These are phyloP conservation scores for Helenozyma baotianmanensis DNA, from an alignment of 805 yeast species.

Conservation along the genomic window DNA sequence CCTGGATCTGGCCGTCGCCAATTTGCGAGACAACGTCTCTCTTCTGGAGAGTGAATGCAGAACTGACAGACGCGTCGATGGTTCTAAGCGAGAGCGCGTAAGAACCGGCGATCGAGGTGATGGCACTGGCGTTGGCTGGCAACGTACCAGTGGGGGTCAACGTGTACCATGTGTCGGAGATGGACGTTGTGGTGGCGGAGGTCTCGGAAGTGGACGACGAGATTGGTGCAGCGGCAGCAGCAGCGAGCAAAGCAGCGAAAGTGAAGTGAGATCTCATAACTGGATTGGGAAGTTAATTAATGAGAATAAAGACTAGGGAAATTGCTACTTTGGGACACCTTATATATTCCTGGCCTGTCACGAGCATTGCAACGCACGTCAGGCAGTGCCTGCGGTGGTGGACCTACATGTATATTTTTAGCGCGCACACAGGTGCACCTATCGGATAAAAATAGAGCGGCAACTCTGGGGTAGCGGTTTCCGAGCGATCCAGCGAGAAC, in stretches of 20 bases:
- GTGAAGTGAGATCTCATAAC: no score
- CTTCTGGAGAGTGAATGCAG: conserved; percentile 24
- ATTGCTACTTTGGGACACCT: background rate
- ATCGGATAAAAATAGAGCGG: background rate
- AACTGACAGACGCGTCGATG: conserved; percentile 31
- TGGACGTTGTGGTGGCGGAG: conserved; percentile 24
- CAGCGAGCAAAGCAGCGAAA: conserved; percentile 28
- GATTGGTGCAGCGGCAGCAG: conserved; percentile 53
- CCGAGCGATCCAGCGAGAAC: no score
- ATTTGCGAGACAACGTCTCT: conserved; percentile 48
- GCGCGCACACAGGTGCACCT: background rate
- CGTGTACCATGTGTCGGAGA: conserved; percentile 62
- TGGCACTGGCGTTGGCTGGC: conserved; percentile 54
- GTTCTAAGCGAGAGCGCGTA: conserved; percentile 23
- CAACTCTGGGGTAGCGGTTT: no score
- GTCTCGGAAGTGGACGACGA: conserved; percentile 25
- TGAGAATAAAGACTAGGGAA: conserved; percentile 1
- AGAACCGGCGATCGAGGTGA: conserved; percentile 37
- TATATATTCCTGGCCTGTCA: background rate
- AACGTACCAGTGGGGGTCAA: conserved; percentile 60
- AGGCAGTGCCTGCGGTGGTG: no score
- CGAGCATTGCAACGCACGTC: no score
- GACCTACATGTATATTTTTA: background rate
- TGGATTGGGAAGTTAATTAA: background rate
- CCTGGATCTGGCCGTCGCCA: conserved; percentile 59